A percentile compares a stretch with the other conserved stretches of the same genome.
phyloP scores from a whole-genome alignment of 306 rosid species.

The Quercus cerris region DNA sequence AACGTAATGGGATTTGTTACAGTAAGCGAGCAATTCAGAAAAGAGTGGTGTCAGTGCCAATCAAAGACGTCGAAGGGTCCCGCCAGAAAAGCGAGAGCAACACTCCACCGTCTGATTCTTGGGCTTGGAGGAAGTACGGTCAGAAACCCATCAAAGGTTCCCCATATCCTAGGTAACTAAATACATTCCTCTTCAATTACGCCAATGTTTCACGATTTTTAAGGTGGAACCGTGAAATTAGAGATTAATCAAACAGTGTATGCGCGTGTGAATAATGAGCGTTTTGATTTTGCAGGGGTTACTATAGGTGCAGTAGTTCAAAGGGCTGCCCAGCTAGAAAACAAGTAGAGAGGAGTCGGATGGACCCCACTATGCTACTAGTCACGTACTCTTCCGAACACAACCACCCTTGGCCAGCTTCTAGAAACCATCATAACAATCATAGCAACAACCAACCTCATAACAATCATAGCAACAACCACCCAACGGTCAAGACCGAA shows the following conservation, averaged over 20 bases:
- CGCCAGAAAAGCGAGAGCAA: slow-evolving; percentile 57
- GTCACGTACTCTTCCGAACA: slow-evolving; percentile 87
- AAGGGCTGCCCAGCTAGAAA: slow-evolving; percentile 97
- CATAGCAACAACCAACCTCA: not conserved
- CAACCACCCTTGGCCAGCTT: slow-evolving; percentile 79
- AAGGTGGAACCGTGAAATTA: not conserved
- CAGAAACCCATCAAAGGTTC: slow-evolving; percentile 99
- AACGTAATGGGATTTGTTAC: not conserved
- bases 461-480: not conserved
- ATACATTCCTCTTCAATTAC: too few species aligned
- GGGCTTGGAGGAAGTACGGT: slow-evolving; percentile 98
- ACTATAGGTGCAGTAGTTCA: slow-evolving; percentile 85
- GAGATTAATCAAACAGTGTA: not conserved
- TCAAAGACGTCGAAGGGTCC: slow-evolving; percentile 60
- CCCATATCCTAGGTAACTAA: slow-evolving; percentile 79
- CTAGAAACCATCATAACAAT: slow-evolving; percentile 41
- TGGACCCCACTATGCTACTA: slow-evolving; percentile 84
- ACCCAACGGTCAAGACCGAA: slow-evolving; percentile 11
- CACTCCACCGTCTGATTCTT: slow-evolving; percentile 86
- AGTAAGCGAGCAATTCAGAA: slow-evolving; percentile 58
- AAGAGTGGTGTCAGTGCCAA: slow-evolving; percentile 77
- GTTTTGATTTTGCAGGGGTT: slow-evolving; percentile 52
- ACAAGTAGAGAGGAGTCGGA: slow-evolving; percentile 83
- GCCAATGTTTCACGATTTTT: not conserved
- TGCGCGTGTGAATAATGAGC: too few species aligned